Conservation (phyloP, 805 yeast genomes). For the Peterozyma toletana region DNA sequence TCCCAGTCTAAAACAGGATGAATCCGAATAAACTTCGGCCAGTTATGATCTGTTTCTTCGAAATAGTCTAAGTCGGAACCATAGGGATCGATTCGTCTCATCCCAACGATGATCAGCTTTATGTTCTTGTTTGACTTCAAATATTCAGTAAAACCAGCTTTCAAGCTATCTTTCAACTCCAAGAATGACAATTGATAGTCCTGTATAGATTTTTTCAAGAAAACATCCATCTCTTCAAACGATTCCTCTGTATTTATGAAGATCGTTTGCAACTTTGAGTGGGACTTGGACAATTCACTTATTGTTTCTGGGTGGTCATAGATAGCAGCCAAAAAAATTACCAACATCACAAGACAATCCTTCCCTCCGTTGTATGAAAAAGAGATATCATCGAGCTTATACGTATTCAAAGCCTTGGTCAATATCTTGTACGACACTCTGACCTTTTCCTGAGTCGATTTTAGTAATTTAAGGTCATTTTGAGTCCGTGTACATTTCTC, state of each 20-base stretch:
- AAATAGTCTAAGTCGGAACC: slow-evolving; percentile 52
- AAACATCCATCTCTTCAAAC: slow-evolving; percentile 62
- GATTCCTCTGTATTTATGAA: slow-evolving; percentile 71
- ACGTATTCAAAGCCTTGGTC: too few relatives aligned
- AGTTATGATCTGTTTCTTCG: slow-evolving; percentile 77
- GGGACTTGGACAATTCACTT: slow-evolving; percentile 13
- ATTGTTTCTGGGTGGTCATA: slow-evolving; percentile 14
- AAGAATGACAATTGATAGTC: slow-evolving; percentile 48
- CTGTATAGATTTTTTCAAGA: slow-evolving; percentile 47
- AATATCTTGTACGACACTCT: too few relatives aligned
- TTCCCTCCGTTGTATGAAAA: slow-evolving; percentile 95
- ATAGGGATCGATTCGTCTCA: slow-evolving; percentile 81
- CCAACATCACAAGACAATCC: slow-evolving; percentile 86
- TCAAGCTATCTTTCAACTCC: slow-evolving; percentile 39
- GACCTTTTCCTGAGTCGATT: too few relatives aligned
- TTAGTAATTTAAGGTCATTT: too few relatives aligned
- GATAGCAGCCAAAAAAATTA: slow-evolving; percentile 58
- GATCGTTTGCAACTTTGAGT: slow-evolving; percentile 43
- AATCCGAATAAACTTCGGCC: slow-evolving; percentile 83
- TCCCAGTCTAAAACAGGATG: slow-evolving; percentile 91
- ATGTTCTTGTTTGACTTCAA: slow-evolving; percentile 43
- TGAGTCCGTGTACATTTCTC: too few relatives aligned
- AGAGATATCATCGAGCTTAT: slow-evolving; percentile 44
- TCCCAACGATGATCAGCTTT: slow-evolving; percentile 81
- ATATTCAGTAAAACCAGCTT: slow-evolving; percentile 63